Conservation (phyloP, 2,329 filamentous ascomycete species). For the Catunica adiposa region DNA sequence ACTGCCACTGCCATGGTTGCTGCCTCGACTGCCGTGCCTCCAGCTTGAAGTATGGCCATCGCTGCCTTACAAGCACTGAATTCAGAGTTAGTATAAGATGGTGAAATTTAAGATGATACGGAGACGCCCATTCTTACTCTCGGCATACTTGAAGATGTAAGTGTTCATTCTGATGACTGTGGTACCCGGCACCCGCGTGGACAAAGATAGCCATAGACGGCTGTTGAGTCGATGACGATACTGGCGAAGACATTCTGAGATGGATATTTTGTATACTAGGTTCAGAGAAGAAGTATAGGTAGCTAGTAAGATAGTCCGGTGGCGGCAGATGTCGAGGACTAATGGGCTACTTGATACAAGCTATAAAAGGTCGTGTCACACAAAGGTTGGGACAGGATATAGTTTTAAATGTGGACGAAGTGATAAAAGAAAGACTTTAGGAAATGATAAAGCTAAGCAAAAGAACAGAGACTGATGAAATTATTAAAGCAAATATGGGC, state of each 20-base stretch:
- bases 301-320: too few relatives aligned
- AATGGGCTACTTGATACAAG: too few relatives aligned
- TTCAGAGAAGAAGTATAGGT: too few relatives aligned
- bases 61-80: constrained; percentile 11
- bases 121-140: constrained; percentile 42
- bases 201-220: constrained; percentile 66
- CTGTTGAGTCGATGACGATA: constrained; percentile 15
- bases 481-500: too few relatives aligned
- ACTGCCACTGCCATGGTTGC: constrained; percentile 77
- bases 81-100: constrained; percentile 5
- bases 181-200: constrained; percentile 87
- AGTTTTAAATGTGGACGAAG: too few relatives aligned
- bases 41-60: constrained; percentile 45
- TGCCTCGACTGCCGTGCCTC: constrained; percentile 69
- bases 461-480: too few relatives aligned
- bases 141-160: constrained; percentile 75
- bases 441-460: too few relatives aligned
- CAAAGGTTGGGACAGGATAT: too few relatives aligned
- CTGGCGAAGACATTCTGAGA: not conserved
- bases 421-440: too few relatives aligned
- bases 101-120: not conserved
- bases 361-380: too few relatives aligned
- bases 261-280: too few relatives aligned
- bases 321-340: too few relatives aligned
- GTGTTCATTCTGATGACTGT: constrained; percentile 71